phyloP scores from a whole-genome alignment of 148 eudicot genomes.

The Drosera capensis region DNA sequence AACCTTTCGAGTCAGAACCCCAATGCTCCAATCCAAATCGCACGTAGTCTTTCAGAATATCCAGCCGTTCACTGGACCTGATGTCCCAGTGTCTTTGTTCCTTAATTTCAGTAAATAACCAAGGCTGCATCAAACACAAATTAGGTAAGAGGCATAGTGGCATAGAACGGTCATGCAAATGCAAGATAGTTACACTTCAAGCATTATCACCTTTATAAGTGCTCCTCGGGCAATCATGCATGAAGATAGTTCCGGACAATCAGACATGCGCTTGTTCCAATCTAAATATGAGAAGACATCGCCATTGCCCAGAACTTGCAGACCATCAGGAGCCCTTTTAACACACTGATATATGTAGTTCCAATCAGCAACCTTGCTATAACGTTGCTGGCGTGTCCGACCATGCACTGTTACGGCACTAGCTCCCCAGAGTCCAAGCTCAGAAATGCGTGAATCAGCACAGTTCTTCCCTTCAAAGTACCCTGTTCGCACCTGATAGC shows the following conservation, averaged over 20 bases:
- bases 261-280: constrained; percentile 70
- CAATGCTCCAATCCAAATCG: constrained; percentile 93
- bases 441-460: constrained; percentile 56
- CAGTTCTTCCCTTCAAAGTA: constrained; percentile 88
- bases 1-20: constrained; percentile 99
- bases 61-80: constrained; percentile 65
- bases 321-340: constrained; percentile 40
- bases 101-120: constrained; percentile 97
- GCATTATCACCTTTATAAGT: constrained; percentile 92
- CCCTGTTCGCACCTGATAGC: constrained; percentile 80
- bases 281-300: constrained; percentile 79
- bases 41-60: constrained; percentile 75
- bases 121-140: constrained; percentile 43
- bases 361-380: constrained; percentile 97
- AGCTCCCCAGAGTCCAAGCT: constrained; percentile 82
- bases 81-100: constrained; percentile 99
- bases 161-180: no score
- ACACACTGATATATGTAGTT: constrained; percentile 64
- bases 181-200: no score
- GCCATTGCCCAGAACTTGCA: constrained; percentile 90
- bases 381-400: constrained; percentile 90
- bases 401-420: constrained; percentile 88
- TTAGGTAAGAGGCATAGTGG: not conserved
- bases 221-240: constrained; percentile 98
- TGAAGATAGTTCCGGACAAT: constrained; percentile 75